Conservation (phyloP, 768 basidiomycete genomes). For the Hypholoma fasciculare region DNA sequence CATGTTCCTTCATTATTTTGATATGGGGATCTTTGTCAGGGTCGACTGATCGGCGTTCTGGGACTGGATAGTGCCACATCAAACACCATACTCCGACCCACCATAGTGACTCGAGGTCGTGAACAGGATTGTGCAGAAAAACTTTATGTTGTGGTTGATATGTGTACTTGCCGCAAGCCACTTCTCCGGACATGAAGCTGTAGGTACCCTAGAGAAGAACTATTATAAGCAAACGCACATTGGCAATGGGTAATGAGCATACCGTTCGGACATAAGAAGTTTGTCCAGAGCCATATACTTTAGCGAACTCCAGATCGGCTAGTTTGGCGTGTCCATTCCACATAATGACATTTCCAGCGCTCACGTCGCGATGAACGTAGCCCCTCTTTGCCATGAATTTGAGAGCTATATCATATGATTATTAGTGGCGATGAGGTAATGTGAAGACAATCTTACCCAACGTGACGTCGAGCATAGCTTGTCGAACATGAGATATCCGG, state of each 20-base stretch:
- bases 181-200: not conserved
- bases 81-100: not conserved
- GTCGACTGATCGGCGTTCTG: not conserved
- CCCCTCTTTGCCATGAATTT: not conserved
- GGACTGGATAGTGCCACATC: not conserved
- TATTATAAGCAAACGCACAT: not conserved
- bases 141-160: not conserved
- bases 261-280: not conserved
- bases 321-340: not conserved
- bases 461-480: not conserved
- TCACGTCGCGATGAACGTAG: not conserved
- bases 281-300: not conserved
- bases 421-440: not conserved
- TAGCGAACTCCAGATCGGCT: not conserved
- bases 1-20: no score
- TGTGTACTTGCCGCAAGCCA: not conserved
- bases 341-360: not conserved
- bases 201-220: not conserved
- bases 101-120: constrained; percentile 1
- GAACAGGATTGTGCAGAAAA: not conserved
- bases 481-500: not conserved
- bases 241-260: not conserved
- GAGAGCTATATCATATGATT: not conserved
- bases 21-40: not conserved
- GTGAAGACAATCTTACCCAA: no score